Evolutionary conservation across 176 grass and related monocot species (phyloP).

Genomic region (Areca catechu): DNA sequence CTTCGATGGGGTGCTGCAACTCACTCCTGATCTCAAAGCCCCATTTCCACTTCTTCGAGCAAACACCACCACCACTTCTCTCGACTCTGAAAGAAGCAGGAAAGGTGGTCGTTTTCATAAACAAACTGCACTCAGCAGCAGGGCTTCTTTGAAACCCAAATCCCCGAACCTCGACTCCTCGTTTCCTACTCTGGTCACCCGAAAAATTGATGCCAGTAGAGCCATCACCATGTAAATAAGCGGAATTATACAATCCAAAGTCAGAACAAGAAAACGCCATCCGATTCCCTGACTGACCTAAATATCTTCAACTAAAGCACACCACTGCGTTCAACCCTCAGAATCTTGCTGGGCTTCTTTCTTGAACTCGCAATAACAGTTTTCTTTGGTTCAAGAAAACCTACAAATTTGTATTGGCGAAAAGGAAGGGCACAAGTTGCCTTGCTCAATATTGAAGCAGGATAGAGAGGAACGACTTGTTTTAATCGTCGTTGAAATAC

Average conservation of each 20-base stretch:
- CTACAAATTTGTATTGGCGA: too few species aligned
- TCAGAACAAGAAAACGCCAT: constrained; percentile 7
- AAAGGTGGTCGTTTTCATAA: neutral
- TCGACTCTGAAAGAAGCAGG: neutral
- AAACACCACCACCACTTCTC: neutral
- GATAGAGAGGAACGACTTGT: too few species aligned
- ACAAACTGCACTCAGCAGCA: neutral
- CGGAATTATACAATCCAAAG: neutral
- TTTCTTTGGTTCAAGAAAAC: too few species aligned
- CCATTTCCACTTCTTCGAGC: neutral
- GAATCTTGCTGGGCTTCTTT: too few species aligned
- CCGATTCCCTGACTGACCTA: too few species aligned
- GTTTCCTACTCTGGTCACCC: neutral
- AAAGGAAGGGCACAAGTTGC: too few species aligned
- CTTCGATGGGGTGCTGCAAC: neutral
- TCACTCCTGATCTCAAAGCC: constrained; percentile 1
- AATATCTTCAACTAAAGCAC: too few species aligned
- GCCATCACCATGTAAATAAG: neutral
- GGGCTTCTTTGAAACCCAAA: neutral
- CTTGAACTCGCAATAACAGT: too few species aligned
- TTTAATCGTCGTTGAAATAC: too few species aligned
- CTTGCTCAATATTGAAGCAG: too few species aligned
- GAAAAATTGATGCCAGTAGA: neutral
- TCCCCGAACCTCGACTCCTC: neutral
- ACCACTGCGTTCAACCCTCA: too few species aligned